Evolutionary conservation across 1,284 basidiomycete genomes (phyloP), one percentile per base, ranked within the genome.

Genomic region (Sporisorium graminicola): DNA sequence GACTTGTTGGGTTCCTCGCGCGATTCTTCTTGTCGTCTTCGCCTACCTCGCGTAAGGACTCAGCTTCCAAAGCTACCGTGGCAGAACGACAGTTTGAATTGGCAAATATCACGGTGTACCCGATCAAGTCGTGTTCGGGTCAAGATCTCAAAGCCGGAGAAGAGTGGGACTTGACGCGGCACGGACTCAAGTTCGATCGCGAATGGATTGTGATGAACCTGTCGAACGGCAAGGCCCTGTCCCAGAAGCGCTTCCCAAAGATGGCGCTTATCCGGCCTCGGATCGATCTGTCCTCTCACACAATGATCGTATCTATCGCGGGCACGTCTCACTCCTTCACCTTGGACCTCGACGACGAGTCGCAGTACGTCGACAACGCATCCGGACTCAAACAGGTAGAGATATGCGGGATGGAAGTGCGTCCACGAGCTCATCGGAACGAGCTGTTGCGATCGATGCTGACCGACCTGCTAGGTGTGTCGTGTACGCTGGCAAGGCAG

Each of bases 121-220:
- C 78, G 46, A 74, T 80, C 73, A 80, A 80, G 63, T 78, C 76
- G 14, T 80, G 78, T 29, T 60, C 76, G 2, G 75, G 73, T 13
- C 78, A 80, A 37, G 33, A 66, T 9, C 58, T 79, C 2, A 26
- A n/a, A 13, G 40, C 22, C 0, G 58, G 58, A 16, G 57, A 70
- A 44, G 33, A 37, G 22, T 80, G 78, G 78, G 42, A 43, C 12
- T 29, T 80, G 31, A 78, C 72, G 9, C 61, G 51, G 33, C 65
- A 74, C 27, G 79, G 79, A 12, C 65, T 81, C 46, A 31, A 64
- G 31, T 74, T 49, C 35, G 79, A 81, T 52, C 65, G 79, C 5
- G 71, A 79, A 47, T 81, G 78, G 74, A 78, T 79, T 54, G 54
- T 81, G 10, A 64, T 80, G 56, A 62, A 74, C 31, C 31, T 80